Evolutionary conservation across 768 basidiomycete genomes (phyloP).

Genomic region (Suillus weaverae): DNA sequence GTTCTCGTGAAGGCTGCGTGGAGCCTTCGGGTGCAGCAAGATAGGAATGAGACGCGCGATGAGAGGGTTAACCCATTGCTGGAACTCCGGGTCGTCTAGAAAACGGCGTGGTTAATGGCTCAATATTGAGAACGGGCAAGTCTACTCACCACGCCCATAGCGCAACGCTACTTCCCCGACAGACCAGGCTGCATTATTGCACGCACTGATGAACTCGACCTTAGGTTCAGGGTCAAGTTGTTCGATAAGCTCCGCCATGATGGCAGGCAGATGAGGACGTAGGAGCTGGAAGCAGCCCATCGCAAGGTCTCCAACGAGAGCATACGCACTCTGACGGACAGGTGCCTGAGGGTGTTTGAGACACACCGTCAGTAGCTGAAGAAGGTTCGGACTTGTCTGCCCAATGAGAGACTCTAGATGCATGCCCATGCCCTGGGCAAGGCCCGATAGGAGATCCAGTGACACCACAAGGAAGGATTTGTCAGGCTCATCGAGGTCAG

Average conservation of each 20-base stretch:
- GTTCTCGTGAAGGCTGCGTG: constrained; percentile 93
- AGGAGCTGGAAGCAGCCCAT: constrained; percentile 92
- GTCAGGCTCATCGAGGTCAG: constrained; percentile 93
- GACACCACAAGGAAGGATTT: constrained; percentile 97
- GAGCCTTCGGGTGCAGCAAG: constrained; percentile 87
- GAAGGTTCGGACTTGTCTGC: constrained; percentile 69
- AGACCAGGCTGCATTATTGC: constrained; percentile 99
- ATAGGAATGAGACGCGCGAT: constrained; percentile 91
- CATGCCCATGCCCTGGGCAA: constrained; percentile 90
- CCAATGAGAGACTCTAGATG: constrained; percentile 73
- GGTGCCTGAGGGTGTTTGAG: constrained; percentile 95
- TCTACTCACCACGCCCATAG: constrained; percentile 70
- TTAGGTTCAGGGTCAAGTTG: constrained; percentile 95
- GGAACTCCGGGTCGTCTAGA: constrained; percentile 80
- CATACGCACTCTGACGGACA: constrained; percentile 94
- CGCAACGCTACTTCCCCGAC: constrained; percentile 96
- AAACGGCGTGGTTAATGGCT: constrained; percentile 13
- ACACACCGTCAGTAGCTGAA: constrained; percentile 82
- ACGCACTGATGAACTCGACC: constrained; percentile 92
- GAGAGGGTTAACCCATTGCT: constrained; percentile 86
- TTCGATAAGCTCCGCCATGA: constrained; percentile 86
- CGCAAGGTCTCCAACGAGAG: constrained; percentile 96
- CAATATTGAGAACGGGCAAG: constrained; percentile 1
- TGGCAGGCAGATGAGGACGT: constrained; percentile 79
- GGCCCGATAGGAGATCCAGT: constrained; percentile 92